Conservation (phyloP, 1,284 basidiomycete genomes). For the Leccinum ponderosum region DNA sequence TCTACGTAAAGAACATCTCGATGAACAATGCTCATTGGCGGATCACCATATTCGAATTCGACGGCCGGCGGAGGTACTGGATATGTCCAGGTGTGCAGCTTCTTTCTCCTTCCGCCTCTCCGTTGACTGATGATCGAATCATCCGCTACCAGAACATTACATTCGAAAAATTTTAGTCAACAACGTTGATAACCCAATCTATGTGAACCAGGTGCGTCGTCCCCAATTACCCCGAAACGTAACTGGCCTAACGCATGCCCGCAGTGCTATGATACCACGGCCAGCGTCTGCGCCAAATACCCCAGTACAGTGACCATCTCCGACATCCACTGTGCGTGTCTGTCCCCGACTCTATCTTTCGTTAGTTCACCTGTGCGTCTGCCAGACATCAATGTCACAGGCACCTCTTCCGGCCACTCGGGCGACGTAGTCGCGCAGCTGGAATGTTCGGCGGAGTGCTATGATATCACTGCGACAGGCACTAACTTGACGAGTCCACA, state of each 20-base stretch:
- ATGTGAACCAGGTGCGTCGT: constrained; percentile 15
- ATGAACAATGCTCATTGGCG: constrained; percentile 47
- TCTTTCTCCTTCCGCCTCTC: background rate
- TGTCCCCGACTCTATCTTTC: background rate
- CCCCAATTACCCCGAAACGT: background rate
- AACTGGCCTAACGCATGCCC: constrained; percentile 7
- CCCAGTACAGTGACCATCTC: constrained; percentile 38
- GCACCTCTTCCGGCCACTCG: constrained; percentile 33
- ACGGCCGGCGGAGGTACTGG: constrained; percentile 37
- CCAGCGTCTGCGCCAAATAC: constrained; percentile 31
- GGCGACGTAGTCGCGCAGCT: constrained; percentile 35
- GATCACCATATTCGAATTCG: constrained; percentile 21
- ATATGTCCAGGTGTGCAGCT: constrained; percentile 28
- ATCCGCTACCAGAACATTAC: constrained; percentile 37
- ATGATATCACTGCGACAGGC: constrained; percentile 19
- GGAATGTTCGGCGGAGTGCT: constrained; percentile 33
- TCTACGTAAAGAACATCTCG: constrained; percentile 44
- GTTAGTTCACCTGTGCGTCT: constrained; percentile 5
- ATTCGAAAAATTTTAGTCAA: constrained; percentile 39
- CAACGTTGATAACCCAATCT: constrained; percentile 47
- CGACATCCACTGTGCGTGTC: constrained; percentile 29
- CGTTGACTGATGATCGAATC: background rate
- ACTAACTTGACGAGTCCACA: constrained; percentile 12
- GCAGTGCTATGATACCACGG: constrained; percentile 41
- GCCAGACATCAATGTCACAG: constrained; percentile 31